A percentile compares a stretch with the other conserved stretches of the same genome.
phyloP scores from a whole-genome alignment of 805 yeast species.

The Spathaspora sp. region DNA sequence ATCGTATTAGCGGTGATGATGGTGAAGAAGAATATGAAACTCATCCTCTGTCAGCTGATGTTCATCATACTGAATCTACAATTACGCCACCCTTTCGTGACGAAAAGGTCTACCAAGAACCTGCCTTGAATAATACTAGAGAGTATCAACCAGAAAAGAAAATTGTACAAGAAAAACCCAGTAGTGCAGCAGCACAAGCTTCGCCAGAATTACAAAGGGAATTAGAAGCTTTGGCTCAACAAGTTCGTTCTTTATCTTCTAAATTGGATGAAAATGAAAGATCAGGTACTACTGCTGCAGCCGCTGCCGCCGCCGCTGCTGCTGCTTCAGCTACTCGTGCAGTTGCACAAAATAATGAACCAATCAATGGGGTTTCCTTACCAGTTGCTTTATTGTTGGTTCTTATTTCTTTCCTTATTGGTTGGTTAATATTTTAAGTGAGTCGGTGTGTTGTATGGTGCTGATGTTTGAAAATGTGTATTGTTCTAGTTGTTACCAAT shows the following conservation, averaged over 20 bases:
- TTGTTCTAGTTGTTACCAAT: neutral
- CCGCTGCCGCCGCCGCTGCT: neutral
- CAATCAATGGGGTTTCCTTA: constrained; percentile 49
- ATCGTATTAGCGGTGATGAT: constrained; percentile 16
- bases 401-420: constrained; percentile 55
- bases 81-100: constrained; percentile 7
- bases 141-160: neutral
- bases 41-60: constrained; percentile 11
- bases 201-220: constrained; percentile 30
- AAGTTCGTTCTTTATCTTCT: constrained; percentile 41
- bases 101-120: constrained; percentile 1
- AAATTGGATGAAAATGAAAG: constrained; percentile 41
- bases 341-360: constrained; percentile 14
- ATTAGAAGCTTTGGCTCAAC: constrained; percentile 27
- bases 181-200: constrained; percentile 8
- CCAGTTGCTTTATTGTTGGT: constrained; percentile 48
- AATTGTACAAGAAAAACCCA: too few relatives aligned
- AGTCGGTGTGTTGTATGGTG: too few relatives aligned
- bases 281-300: neutral
- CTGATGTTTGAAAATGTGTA: neutral
- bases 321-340: neutral
- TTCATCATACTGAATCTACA: constrained; percentile 16
- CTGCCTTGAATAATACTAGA: neutral
- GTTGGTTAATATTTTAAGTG: constrained; percentile 64
- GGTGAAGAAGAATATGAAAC: neutral